phyloP scores from a whole-genome alignment of 2,329 filamentous ascomycete species.

The Sclerotinia spermophila region DNA sequence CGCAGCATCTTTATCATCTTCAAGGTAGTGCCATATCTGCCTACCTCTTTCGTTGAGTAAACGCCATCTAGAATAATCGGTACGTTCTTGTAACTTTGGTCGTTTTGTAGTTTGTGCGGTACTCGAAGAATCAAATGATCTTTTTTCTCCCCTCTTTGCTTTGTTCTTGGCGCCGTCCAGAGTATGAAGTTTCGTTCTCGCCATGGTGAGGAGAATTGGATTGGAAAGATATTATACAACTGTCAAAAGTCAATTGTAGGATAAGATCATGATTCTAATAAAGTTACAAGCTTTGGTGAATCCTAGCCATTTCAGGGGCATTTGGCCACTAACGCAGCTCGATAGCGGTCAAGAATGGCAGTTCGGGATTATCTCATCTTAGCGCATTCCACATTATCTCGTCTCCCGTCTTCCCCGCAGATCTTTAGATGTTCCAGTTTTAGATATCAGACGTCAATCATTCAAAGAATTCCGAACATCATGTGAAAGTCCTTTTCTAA shows the following conservation, averaged over 20 bases:
- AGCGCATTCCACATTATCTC: background rate
- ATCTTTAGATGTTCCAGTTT: background rate
- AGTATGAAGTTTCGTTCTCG: background rate
- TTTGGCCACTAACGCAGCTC: too few species aligned
- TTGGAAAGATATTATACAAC: background rate
- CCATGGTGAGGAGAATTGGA: background rate
- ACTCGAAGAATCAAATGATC: slow-evolving; percentile 23
- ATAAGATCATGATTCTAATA: background rate
- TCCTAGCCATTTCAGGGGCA: background rate
- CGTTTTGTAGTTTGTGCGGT: slow-evolving; percentile 39
- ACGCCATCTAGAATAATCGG: slow-evolving; percentile 81
- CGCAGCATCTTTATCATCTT: slow-evolving; percentile 64
- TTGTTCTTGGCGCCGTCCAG: background rate
- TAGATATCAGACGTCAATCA: background rate
- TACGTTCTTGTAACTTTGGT: slow-evolving; percentile 54
- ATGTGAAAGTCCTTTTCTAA: background rate
- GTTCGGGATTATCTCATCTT: background rate
- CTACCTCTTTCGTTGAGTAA: slow-evolving; percentile 76
- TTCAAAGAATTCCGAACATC: background rate
- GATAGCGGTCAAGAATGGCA: slow-evolving; percentile 7
- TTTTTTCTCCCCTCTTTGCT: slow-evolving; percentile 24
- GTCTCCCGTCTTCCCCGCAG: background rate
- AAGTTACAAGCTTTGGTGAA: background rate
- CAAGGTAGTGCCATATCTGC: slow-evolving; percentile 91
- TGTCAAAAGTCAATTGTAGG: background rate